Conservation (phyloP, 768 basidiomycete genomes). For the Pholiota microspora region DNA sequence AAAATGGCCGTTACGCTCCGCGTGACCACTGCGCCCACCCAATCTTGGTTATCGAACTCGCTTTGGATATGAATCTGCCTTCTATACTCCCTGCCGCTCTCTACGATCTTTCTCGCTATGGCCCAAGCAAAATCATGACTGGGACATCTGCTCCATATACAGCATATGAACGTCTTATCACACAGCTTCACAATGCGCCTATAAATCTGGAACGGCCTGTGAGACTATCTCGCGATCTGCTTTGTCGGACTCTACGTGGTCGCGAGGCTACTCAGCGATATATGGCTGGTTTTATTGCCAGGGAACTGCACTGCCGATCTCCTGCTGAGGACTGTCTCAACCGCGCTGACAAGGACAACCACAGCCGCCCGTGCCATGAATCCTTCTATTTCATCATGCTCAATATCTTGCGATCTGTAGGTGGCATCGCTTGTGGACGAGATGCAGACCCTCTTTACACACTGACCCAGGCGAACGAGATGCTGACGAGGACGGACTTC, state of each 20-base stretch:
- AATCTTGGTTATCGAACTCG: conserved; percentile 67
- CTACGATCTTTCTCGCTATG: conserved; percentile 74
- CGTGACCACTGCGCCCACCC: conserved; percentile 63
- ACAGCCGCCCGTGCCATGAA: conserved; percentile 50
- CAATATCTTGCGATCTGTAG: conserved; percentile 66
- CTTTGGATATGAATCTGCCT: conserved; percentile 57
- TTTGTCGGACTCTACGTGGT: conserved; percentile 51
- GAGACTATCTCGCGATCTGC: conserved; percentile 34
- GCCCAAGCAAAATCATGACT: conserved; percentile 61
- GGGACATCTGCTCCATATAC: conserved; percentile 41
- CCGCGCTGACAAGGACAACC: conserved; percentile 28
- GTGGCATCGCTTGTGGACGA: conserved; percentile 68
- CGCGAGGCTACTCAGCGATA: conserved; percentile 65
- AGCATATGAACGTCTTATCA: conserved; percentile 25
- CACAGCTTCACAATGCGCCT: conserved; percentile 15
- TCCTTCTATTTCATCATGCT: conserved; percentile 78
- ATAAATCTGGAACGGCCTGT: conserved; percentile 17
- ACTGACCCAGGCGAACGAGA: conserved; percentile 64
- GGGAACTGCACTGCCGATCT: conserved; percentile 47
- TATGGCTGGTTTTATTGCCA: conserved; percentile 58
- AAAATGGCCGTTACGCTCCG: conserved; percentile 53
- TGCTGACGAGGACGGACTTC: conserved; percentile 71
- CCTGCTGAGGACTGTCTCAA: conserved; percentile 51
- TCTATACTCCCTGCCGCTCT: conserved; percentile 66
- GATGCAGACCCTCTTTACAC: conserved; percentile 76